phyloP scores from a whole-genome alignment of 352 stramenopile species.

The Salisapilia sapeloensis region DNA sequence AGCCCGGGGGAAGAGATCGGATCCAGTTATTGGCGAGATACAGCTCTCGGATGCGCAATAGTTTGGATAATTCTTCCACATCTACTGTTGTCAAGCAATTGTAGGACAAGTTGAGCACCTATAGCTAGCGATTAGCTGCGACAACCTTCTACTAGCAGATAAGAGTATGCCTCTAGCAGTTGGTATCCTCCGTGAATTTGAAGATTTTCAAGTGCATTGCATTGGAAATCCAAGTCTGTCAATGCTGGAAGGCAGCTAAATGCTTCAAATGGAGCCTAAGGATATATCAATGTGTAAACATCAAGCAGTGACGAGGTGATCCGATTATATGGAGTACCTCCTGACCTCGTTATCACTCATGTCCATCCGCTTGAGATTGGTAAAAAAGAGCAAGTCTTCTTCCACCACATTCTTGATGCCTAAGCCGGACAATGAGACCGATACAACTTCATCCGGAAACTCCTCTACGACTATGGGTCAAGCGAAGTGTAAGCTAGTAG shows the following conservation, averaged over 20 bases:
- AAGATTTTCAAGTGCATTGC: constrained; percentile 47
- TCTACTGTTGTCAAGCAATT: constrained; percentile 50
- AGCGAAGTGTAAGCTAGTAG: not conserved
- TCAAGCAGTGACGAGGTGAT: not conserved
- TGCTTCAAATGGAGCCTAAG: constrained; percentile 33
- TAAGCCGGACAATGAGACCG: constrained; percentile 40
- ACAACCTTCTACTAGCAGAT: no score
- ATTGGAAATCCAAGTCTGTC: constrained; percentile 62
- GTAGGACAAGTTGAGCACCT: constrained; percentile 66
- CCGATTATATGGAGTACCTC: not conserved
- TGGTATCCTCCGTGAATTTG: constrained; percentile 18
- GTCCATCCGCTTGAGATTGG: constrained; percentile 44
- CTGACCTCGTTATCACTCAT: constrained; percentile 71
- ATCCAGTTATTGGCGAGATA: constrained; percentile 65
- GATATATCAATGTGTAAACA: not conserved
- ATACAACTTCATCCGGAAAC: constrained; percentile 58
- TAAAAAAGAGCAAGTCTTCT: constrained; percentile 68
- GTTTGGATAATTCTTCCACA: constrained; percentile 44
- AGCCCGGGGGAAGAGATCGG: constrained; percentile 40
- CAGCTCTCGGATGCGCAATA: constrained; percentile 62
- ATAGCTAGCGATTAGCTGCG: not conserved
- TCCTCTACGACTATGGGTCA: constrained; percentile 21
- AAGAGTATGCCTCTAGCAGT: not conserved
- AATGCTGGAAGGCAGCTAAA: constrained; percentile 48
- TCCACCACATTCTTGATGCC: constrained; percentile 40